phyloP scores from a whole-genome alignment of 495 filamentous ascomycete species.

The Aspergillus steynii region DNA sequence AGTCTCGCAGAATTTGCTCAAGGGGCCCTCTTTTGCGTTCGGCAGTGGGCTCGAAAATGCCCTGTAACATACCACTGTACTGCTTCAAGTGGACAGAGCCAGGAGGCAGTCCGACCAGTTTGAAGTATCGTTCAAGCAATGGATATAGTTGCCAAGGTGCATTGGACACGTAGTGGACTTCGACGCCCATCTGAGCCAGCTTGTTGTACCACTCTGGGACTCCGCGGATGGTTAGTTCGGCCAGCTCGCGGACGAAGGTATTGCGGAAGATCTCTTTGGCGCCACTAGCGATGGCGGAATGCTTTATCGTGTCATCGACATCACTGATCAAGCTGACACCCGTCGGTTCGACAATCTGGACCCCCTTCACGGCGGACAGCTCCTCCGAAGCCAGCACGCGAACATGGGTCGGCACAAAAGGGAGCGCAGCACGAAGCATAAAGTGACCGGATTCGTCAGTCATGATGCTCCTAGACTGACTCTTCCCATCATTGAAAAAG shows the following conservation, averaged over 20 bases:
- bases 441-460: slow-evolving; percentile 93
- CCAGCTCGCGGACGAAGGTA: slow-evolving; percentile 84
- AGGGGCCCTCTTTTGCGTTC: slow-evolving; percentile 88
- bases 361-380: slow-evolving; percentile 72
- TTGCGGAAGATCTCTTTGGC: slow-evolving; percentile 94
- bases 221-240: slow-evolving; percentile 77
- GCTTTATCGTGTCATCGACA: slow-evolving; percentile 97
- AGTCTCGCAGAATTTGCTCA: slow-evolving; percentile 83
- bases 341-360: slow-evolving; percentile 72
- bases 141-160: slow-evolving; percentile 96
- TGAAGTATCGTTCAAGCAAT: slow-evolving; percentile 79
- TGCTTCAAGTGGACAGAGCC: slow-evolving; percentile 94
- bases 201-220: slow-evolving; percentile 85
- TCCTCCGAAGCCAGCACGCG: slow-evolving; percentile 83
- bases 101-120: slow-evolving; percentile 73
- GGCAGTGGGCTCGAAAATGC: slow-evolving; percentile 95
- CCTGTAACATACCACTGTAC: slow-evolving; percentile 92
- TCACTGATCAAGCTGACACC: slow-evolving; percentile 95
- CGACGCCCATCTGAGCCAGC: slow-evolving; percentile 75
- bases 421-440: slow-evolving; percentile 67
- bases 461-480: slow-evolving; percentile 72
- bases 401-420: slow-evolving; percentile 89
- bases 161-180: slow-evolving; percentile 90
- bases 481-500: slow-evolving; percentile 81
- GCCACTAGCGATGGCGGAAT: slow-evolving; percentile 82